phyloP scores from a whole-genome alignment of 139 green algal genomes.

The Chara braunii region DNA sequence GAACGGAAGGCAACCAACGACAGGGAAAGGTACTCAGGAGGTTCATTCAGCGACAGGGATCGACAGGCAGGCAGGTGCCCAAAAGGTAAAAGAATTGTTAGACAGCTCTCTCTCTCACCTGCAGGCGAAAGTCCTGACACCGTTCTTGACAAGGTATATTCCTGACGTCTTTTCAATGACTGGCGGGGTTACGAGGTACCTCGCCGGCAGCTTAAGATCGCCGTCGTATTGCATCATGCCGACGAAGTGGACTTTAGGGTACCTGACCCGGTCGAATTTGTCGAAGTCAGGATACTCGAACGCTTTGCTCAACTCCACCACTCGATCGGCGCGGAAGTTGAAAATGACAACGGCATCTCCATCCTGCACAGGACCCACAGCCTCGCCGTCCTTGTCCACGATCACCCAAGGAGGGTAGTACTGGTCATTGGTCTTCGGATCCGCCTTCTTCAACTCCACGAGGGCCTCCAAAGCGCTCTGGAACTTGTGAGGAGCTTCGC shows the following conservation, averaged over 20 bases:
- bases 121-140: constrained; percentile 81
- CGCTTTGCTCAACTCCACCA: constrained; percentile 88
- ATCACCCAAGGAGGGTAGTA: constrained; percentile 47
- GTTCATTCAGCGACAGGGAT: no score
- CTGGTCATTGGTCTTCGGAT: constrained; percentile 45
- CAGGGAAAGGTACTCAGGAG: no score
- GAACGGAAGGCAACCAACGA: no score
- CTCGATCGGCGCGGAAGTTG: constrained; percentile 93
- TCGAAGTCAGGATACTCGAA: constrained; percentile 84
- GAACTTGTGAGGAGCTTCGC: constrained; percentile 73
- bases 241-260: constrained; percentile 69
- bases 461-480: constrained; percentile 64
- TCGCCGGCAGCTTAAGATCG: constrained; percentile 84
- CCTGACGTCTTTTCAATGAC: constrained; percentile 62
- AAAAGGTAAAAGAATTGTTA: no score
- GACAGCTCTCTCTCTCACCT: constrained; percentile 33
- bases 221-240: constrained; percentile 98
- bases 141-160: constrained; percentile 78
- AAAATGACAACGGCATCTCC: constrained; percentile 85
- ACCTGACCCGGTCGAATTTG: constrained; percentile 68
- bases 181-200: constrained; percentile 86
- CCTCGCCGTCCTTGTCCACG: constrained; percentile 61
- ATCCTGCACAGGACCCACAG: constrained; percentile 82
- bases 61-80: no score
- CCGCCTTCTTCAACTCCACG: constrained; percentile 53